Percentiles rank a stretch among this genome's conserved stretches.
Evolutionary conservation across 768 basidiomycete genomes (phyloP).

Genomic region (Candolleomyces eurysporus): DNA sequence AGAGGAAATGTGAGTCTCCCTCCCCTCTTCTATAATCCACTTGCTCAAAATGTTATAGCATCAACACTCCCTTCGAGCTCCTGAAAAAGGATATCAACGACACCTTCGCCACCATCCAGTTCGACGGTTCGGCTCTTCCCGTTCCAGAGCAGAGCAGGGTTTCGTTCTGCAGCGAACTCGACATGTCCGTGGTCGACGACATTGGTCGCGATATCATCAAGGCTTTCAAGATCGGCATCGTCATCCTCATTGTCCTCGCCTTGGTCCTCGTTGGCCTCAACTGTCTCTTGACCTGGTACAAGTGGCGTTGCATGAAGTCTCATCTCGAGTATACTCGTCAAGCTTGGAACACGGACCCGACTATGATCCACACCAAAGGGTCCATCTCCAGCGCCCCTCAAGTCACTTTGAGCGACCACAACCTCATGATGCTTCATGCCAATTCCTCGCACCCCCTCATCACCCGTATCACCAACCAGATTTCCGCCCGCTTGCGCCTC

Average conservation of each 20-base stretch:
- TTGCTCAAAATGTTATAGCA: constrained; percentile 35
- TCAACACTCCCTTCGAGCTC: constrained; percentile 85
- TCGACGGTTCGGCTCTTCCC: constrained; percentile 72
- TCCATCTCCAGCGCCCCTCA: constrained; percentile 39
- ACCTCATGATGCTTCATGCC: constrained; percentile 72
- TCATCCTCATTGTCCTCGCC: constrained; percentile 71
- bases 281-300: constrained; percentile 84
- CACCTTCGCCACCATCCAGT: constrained; percentile 71
- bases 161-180: constrained; percentile 74
- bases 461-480: constrained; percentile 55
- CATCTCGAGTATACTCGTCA: constrained; percentile 71
- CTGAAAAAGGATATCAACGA: constrained; percentile 88
- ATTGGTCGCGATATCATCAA: constrained; percentile 77
- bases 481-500: constrained; percentile 52
- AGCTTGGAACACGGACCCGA: constrained; percentile 76
- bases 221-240: constrained; percentile 74
- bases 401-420: constrained; percentile 68
- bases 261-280: constrained; percentile 71
- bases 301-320: constrained; percentile 69
- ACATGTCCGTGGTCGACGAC: constrained; percentile 84
- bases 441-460: constrained; percentile 73
- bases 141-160: constrained; percentile 69
- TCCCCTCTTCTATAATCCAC: constrained; percentile 1
- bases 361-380: constrained; percentile 42
- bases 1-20: constrained; percentile 57